These are phyloP conservation scores for Pichia eremophila DNA, from an alignment of 805 yeast genomes.

Conservation along the genomic window DNA sequence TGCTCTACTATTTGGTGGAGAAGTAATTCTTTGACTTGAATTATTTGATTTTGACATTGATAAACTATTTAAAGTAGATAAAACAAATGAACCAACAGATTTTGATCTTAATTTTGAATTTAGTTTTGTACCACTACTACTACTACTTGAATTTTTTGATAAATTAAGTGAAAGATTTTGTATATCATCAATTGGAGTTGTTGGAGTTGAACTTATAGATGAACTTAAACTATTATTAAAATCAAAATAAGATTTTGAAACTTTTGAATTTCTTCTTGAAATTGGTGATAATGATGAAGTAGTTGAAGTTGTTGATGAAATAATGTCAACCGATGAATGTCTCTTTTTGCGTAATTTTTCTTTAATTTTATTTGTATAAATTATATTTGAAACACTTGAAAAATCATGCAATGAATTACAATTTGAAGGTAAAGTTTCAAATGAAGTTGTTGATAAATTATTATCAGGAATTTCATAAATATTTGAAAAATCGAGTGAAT, in stretches of 20 bases:
- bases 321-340: not conserved
- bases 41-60: not conserved
- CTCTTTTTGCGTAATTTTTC: constrained; percentile 7
- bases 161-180: not conserved
- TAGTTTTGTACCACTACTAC: too few relatives aligned
- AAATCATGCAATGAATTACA: constrained; percentile 3
- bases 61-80: not conserved
- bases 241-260: not conserved
- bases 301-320: not conserved
- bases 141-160: not conserved
- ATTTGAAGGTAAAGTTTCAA: not conserved
- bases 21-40: not conserved
- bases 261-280: not conserved
- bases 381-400: constrained; percentile 8
- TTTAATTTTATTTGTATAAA: constrained; percentile 7
- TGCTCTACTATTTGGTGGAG: not conserved
- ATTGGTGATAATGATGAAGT: not conserved
- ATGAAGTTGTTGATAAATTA: not conserved
- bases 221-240: not conserved
- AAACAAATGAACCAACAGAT: constrained; percentile 3
- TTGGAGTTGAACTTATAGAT: not conserved
- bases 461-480: not conserved
- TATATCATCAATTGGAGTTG: not conserved
- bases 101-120: constrained; percentile 7
- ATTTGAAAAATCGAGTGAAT: not conserved